Percentiles rank a stretch among this genome's conserved stretches.
These are phyloP conservation scores for Aspergillus sp. DNA, from an alignment of 2,329 filamentous ascomycete genomes.

Conservation along the genomic window DNA sequence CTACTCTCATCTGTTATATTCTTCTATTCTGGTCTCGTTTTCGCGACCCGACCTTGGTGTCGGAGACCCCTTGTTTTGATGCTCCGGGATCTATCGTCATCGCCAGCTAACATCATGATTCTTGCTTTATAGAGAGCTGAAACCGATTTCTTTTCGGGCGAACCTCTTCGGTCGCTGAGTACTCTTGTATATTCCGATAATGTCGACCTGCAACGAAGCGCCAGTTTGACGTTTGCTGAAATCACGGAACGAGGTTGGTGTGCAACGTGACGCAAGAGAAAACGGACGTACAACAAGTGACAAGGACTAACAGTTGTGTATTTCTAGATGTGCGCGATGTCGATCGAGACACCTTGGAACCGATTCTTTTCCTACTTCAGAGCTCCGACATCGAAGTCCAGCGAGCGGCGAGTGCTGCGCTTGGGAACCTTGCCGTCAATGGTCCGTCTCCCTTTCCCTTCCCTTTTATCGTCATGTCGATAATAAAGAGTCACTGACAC, in stretches of 20 bases:
- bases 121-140: slow-evolving; percentile 65
- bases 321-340: slow-evolving; percentile 86
- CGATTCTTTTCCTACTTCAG: slow-evolving; percentile 89
- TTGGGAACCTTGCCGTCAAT: slow-evolving; percentile 95
- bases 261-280: slow-evolving; percentile 4
- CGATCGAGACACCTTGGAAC: slow-evolving; percentile 87
- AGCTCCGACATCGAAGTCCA: slow-evolving; percentile 97
- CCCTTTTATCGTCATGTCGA: slow-evolving; percentile 9
- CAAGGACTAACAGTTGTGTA: slow-evolving; percentile 8
- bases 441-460: slow-evolving; percentile 47
- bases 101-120: slow-evolving; percentile 3
- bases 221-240: slow-evolving; percentile 95
- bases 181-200: slow-evolving; percentile 98
- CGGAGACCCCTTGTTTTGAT: not conserved
- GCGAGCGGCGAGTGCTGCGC: slow-evolving; percentile 86
- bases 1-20: slow-evolving; percentile 11
- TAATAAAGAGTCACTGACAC: slow-evolving; percentile 35
- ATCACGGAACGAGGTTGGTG: slow-evolving; percentile 80
- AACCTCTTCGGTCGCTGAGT: slow-evolving; percentile 85
- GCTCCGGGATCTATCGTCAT: slow-evolving; percentile 23
- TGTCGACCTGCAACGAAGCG: slow-evolving; percentile 93
- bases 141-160: slow-evolving; percentile 96
- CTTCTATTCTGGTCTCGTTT: slow-evolving; percentile 7
- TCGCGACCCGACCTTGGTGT: too few relatives aligned
- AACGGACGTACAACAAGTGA: not conserved